Evolutionary conservation across 1,284 basidiomycete species (phyloP).

Genomic region (Trametes sp.): DNA sequence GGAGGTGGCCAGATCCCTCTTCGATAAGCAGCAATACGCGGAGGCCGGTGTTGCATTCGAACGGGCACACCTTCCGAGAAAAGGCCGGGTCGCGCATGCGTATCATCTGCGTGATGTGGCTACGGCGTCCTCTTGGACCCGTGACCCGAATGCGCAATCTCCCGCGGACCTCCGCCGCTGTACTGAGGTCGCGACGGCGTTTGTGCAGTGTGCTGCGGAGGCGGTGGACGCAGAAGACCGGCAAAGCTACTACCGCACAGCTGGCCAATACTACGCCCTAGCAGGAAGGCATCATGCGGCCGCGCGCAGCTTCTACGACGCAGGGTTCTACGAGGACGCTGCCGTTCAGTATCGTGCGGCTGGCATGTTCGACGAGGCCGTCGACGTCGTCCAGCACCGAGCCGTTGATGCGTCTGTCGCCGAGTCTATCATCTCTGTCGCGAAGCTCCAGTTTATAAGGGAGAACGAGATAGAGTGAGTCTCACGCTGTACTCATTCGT

Average conservation of each 20-base stretch:
- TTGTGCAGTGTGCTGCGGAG: conserved; percentile 36
- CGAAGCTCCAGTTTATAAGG: conserved; percentile 60
- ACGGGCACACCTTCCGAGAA: conserved; percentile 53
- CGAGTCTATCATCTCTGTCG: conserved; percentile 53
- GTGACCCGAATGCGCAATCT: not conserved
- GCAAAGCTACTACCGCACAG: conserved; percentile 52
- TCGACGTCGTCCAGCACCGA: conserved; percentile 52
- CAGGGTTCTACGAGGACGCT: not conserved
- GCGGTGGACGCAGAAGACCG: conserved; percentile 45
- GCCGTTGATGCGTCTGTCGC: conserved; percentile 47
- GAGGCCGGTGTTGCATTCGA: conserved; percentile 71
- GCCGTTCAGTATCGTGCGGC: conserved; percentile 51
- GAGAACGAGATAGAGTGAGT: conserved; percentile 54
- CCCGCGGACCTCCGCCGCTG: conserved; percentile 18
- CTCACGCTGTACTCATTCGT: no score
- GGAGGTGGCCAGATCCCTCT: conserved; percentile 56
- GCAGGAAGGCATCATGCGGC: conserved; percentile 49
- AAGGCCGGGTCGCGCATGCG: conserved; percentile 55
- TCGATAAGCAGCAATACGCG: conserved; percentile 59
- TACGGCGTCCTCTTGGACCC: conserved; percentile 25
- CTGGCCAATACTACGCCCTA: conserved; percentile 60
- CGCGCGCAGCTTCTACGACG: conserved; percentile 32
- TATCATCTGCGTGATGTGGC: conserved; percentile 54
- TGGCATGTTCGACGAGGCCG: conserved; percentile 61
- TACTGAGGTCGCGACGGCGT: conserved; percentile 61